Conservation (phyloP, 2,329 filamentous ascomycete genomes). For the Ophiostoma montium region DNA sequence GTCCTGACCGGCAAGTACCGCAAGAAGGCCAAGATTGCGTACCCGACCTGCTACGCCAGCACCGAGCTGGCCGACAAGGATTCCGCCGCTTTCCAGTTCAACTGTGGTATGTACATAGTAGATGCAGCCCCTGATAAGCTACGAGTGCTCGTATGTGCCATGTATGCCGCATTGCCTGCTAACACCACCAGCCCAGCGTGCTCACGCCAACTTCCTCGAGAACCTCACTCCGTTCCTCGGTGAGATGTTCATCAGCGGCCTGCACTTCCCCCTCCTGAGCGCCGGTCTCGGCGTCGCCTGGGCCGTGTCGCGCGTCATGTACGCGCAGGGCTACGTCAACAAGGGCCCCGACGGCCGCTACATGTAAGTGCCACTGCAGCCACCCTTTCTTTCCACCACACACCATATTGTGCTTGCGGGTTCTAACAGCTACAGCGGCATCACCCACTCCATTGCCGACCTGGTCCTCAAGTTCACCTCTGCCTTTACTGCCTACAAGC, state of each 20-base stretch:
- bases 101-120: conserved; percentile 34
- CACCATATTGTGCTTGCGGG: not conserved
- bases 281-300: conserved; percentile 37
- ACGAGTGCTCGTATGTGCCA: too few relatives aligned
- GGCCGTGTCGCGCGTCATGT: conserved; percentile 37
- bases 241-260: conserved; percentile 39
- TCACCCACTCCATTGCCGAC: conserved; percentile 22
- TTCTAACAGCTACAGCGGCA: conserved; percentile 20
- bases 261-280: conserved; percentile 36
- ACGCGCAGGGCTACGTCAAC: conserved; percentile 39
- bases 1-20: conserved; percentile 33
- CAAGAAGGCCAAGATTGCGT: conserved; percentile 37
- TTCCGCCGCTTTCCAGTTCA: conserved; percentile 41
- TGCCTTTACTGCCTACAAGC: conserved; percentile 26
- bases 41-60: conserved; percentile 43
- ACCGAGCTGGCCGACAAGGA: conserved; percentile 40
- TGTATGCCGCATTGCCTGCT: not conserved
- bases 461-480: conserved; percentile 28
- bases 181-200: conserved; percentile 34
- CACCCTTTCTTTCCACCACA: not conserved
- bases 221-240: conserved; percentile 40
- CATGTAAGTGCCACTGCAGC: conserved; percentile 18
- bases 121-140: too few relatives aligned
- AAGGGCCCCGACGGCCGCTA: conserved; percentile 31
- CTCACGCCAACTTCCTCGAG: conserved; percentile 51